A percentile compares a stretch with the other conserved stretches of the same genome.
Conservation (phyloP, 2,329 filamentous ascomycete species). For the Colletotrichum sp. region DNA sequence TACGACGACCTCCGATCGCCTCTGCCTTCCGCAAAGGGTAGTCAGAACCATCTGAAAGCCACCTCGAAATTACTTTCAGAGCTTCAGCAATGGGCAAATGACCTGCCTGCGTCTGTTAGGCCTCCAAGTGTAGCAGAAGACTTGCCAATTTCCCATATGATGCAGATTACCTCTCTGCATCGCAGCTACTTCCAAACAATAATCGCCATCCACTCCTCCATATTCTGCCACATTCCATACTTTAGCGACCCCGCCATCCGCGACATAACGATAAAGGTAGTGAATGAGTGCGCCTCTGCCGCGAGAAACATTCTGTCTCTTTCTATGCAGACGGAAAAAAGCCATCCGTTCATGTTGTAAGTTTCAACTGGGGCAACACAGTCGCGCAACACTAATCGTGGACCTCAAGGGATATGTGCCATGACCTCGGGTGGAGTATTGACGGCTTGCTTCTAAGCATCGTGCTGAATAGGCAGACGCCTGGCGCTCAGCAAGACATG, state of each 20-base stretch:
- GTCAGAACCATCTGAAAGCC: background rate
- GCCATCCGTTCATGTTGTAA: background rate
- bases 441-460: background rate
- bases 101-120: background rate
- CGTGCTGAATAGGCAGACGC: background rate
- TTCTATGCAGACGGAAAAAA: background rate
- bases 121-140: background rate
- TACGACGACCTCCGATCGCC: background rate
- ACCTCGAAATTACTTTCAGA: background rate
- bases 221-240: background rate
- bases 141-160: accelerated
- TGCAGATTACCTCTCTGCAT: background rate
- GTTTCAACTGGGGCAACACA: accelerated
- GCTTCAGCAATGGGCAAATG: background rate
- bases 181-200: background rate
- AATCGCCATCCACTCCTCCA: background rate
- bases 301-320: background rate
- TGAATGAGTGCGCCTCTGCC: background rate
- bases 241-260: background rate
- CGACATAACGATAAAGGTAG: background rate
- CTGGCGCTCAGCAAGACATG: background rate
- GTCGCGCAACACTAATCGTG: background rate
- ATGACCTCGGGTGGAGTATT: background rate
- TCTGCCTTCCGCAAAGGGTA: accelerated
- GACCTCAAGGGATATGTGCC: background rate